phyloP scores from a whole-genome alignment of 352 stramenopile species.

The Globisporangium paroecandrum region DNA sequence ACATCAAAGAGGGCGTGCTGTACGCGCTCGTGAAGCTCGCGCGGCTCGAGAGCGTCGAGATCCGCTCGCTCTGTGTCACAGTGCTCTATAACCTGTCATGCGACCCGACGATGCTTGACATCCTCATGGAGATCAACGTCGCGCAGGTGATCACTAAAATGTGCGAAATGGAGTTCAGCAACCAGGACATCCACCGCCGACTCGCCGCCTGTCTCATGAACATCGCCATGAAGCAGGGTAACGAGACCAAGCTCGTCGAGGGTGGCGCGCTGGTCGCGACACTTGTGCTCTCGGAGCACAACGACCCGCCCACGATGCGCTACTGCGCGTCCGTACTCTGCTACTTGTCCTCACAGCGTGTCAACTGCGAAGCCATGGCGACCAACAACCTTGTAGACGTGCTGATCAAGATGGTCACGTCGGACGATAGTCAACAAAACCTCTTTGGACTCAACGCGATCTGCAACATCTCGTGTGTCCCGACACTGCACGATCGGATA shows the following conservation, averaged over 20 bases:
- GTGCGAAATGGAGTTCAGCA: slow-evolving; percentile 83
- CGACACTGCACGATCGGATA: slow-evolving; percentile 65
- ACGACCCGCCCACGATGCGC: slow-evolving; percentile 64
- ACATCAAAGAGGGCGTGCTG: slow-evolving; percentile 84
- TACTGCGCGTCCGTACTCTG: slow-evolving; percentile 71
- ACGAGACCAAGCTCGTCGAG: slow-evolving; percentile 64
- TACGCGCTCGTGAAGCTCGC: slow-evolving; percentile 88
- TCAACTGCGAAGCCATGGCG: slow-evolving; percentile 77
- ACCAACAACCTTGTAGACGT: slow-evolving; percentile 64
- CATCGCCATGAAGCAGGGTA: slow-evolving; percentile 51
- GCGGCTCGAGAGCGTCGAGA: slow-evolving; percentile 77
- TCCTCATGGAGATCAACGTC: slow-evolving; percentile 83
- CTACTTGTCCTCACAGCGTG: slow-evolving; percentile 58
- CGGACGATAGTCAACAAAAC: slow-evolving; percentile 56
- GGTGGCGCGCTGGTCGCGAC: slow-evolving; percentile 60
- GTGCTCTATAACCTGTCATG: slow-evolving; percentile 85
- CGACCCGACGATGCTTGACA: slow-evolving; percentile 63
- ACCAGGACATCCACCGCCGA: slow-evolving; percentile 69
- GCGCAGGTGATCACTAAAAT: slow-evolving; percentile 83
- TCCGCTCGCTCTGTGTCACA: slow-evolving; percentile 71
- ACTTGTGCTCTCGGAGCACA: slow-evolving; percentile 67
- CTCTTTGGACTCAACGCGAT: slow-evolving; percentile 71
- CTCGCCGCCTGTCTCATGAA: slow-evolving; percentile 78
- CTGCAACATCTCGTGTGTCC: slow-evolving; percentile 70
- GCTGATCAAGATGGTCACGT: slow-evolving; percentile 51